A percentile compares a stretch with the other conserved stretches of the same genome.
Evolutionary conservation across 1,284 basidiomycete genomes (phyloP).

Genomic region (Marasmius oreades): DNA sequence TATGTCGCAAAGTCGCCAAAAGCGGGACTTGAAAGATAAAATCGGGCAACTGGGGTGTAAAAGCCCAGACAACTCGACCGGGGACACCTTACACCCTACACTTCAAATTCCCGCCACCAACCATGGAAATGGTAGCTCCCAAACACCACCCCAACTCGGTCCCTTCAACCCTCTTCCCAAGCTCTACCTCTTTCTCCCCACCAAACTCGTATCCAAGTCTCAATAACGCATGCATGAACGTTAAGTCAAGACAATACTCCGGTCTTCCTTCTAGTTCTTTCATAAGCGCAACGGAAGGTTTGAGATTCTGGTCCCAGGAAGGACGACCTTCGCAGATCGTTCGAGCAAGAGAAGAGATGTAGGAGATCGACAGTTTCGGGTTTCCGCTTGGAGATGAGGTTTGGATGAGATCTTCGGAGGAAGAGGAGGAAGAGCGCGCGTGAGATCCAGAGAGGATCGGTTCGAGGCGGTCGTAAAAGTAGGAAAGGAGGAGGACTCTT

Average conservation of each 20-base stretch:
- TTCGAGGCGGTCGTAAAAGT: conserved; percentile 93
- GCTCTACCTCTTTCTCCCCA: conserved; percentile 61
- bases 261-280: conserved; percentile 80
- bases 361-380: conserved; percentile 50
- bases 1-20: too few relatives aligned
- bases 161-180: conserved; percentile 87
- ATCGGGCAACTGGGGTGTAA: too few relatives aligned
- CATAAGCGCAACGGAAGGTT: conserved; percentile 52
- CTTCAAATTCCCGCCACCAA: conserved; percentile 57
- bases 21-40: too few relatives aligned
- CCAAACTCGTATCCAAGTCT: conserved; percentile 82
- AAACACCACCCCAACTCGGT: conserved; percentile 97
- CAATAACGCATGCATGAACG: conserved; percentile 90
- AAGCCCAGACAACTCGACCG: too few relatives aligned
- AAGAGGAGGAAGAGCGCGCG: conserved; percentile 8
- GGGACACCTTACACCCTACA: conserved; percentile 31
- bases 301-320: conserved; percentile 60
- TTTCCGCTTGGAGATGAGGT: conserved; percentile 15
- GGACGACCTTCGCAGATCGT: conserved; percentile 70
- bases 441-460: conserved; percentile 60
- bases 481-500: conserved; percentile 84
- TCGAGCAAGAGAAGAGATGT: conserved; percentile 63
- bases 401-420: neutral
- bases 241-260: conserved; percentile 94
- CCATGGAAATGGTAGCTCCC: conserved; percentile 78